Evolutionary conservation across 345 rosid species (phyloP).

Genomic region (Salix arbutifolia): DNA sequence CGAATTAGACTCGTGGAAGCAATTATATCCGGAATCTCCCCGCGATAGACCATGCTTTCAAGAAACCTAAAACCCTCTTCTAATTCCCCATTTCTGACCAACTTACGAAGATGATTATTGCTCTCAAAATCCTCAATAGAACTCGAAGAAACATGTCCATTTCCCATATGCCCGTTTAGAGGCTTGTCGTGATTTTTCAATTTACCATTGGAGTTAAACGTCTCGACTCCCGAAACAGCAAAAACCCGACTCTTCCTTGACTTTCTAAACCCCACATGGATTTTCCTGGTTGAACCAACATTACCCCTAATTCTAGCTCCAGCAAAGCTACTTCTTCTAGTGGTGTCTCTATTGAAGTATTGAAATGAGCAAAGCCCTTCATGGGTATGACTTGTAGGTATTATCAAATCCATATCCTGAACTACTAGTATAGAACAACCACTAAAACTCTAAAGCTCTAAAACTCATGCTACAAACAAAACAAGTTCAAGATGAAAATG

Average conservation of each 20-base stretch:
- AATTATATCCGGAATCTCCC: constrained; percentile 66
- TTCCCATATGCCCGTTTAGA: constrained; percentile 36
- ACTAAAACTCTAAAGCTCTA: not conserved
- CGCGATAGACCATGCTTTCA: constrained; percentile 69
- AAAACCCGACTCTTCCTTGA: constrained; percentile 29
- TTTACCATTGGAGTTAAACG: constrained; percentile 42
- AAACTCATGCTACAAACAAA: not conserved
- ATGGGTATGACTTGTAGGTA: constrained; percentile 44
- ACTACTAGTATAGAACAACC: not conserved
- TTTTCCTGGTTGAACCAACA: constrained; percentile 15
- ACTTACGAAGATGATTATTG: constrained; percentile 51
- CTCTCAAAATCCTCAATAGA: constrained; percentile 53
- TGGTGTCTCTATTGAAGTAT: constrained; percentile 32
- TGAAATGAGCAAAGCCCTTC: constrained; percentile 58
- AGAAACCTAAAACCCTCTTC: constrained; percentile 66
- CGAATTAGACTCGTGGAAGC: constrained; percentile 74
- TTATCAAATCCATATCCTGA: constrained; percentile 48
- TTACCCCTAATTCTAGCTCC: constrained; percentile 24
- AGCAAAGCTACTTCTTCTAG: constrained; percentile 24
- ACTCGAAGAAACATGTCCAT: constrained; percentile 36
- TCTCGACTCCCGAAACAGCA: constrained; percentile 44
- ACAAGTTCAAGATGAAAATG: no score
- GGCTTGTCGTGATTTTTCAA: constrained; percentile 28
- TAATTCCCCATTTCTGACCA: constrained; percentile 57
- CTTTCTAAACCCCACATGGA: constrained; percentile 28